Base-by-base conservation (phyloP, 1,284 basidiomycete genomes). In the Cryptococcus amylolentus region DNA sequence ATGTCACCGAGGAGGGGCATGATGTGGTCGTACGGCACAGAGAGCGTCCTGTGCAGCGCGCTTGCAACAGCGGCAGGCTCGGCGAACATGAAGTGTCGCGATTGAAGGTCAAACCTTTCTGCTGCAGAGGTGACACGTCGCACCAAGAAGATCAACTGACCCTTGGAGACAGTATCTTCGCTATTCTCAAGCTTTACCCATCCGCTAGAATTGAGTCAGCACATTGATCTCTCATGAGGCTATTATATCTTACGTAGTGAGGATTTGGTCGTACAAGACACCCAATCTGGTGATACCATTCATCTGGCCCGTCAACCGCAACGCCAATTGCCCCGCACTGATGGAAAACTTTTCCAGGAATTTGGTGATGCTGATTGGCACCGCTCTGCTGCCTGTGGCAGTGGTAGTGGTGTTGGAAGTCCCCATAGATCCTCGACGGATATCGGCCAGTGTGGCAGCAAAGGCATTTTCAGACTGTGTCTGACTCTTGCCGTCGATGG, bases 211-310 rank as follows among this genome's bases (percentile, higher is more conserved):
- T 39, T 5, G 39, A 49, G 56, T 51, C 54, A 49, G 41, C n/a
- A 14, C 7, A 35, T 35, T 6, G 31, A 6, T 10, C 10, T 35
- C 7, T 35, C 6, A 35, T 35, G 5, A 43, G 18, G n/a, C 6
- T 18, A 26, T 18, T 16, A 68, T 2, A 23, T 23, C 71, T 65
- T 55, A 76, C 75, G 78, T 79, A 3, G 78, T 78, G 42, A 80
- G 62, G 47, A 80, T 78, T 51, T 72, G 73, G 60, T 80, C 79
- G 58, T 76, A 79, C 23, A 80, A 55, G 0, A 80, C 78, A 16
- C 79, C 79, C 10, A 79, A 60, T 13, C 70, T 61, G 38, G 67
- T 60, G 23, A 75, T 70, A n/a, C 71, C 71, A 37, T 72, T 65
- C 37, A 65, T 60, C 38, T 68, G 64, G 2, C 77, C 77, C 1